Evolutionary conservation across 768 basidiomycete species (phyloP).

Genomic region (Gymnopilus dilepis): DNA sequence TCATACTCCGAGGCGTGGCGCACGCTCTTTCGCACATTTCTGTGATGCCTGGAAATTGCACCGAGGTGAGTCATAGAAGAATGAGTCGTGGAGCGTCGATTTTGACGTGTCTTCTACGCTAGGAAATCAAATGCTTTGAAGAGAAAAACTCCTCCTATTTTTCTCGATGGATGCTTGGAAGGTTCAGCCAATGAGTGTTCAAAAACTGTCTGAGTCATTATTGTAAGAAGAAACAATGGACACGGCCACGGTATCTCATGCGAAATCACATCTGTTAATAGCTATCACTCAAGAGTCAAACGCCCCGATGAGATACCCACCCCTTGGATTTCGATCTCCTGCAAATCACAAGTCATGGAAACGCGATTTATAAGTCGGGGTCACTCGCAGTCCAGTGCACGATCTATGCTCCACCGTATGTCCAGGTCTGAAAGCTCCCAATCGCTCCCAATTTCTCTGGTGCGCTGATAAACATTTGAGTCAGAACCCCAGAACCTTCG

Average conservation of each 20-base stretch:
- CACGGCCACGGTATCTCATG: neutral
- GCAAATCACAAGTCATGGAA: too few relatives aligned
- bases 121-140: neutral
- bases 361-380: too few relatives aligned
- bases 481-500: too few relatives aligned
- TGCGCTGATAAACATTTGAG: too few relatives aligned
- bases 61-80: neutral
- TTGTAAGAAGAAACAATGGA: too few relatives aligned
- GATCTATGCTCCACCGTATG: too few relatives aligned
- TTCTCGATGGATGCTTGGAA: too few relatives aligned
- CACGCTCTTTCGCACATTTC: conserved; percentile 3
- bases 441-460: too few relatives aligned
- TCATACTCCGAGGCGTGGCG: conserved; percentile 1
- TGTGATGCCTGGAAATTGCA: neutral
- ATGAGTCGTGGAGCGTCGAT: neutral
- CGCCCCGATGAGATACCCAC: neutral
- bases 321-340: conserved; percentile 6
- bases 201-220: neutral
- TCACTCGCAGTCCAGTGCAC: too few relatives aligned
- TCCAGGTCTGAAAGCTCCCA: too few relatives aligned
- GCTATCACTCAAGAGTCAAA: neutral
- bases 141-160: neutral
- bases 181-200: too few relatives aligned
- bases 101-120: neutral
- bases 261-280: conserved; percentile 1